These are phyloP conservation scores for Cutaneotrichosporon cutaneum DNA, from an alignment of 1,284 basidiomycete genomes.

Conservation along the genomic window DNA sequence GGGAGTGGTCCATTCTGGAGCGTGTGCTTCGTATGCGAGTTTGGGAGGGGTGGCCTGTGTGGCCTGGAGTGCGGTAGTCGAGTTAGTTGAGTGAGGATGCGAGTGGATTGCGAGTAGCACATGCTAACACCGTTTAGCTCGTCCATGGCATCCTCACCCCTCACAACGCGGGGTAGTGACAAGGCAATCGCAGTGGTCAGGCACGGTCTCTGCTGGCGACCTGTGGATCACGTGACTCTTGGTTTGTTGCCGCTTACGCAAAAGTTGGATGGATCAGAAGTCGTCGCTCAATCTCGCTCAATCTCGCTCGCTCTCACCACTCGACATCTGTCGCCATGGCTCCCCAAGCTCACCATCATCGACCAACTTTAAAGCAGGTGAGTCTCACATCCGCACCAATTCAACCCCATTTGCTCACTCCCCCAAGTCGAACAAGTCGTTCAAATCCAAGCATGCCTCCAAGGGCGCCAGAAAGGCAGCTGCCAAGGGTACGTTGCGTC, in stretches of 20 bases:
- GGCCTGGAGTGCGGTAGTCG: not conserved
- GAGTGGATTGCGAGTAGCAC: no score
- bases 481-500: slow-evolving; percentile 66
- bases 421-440: slow-evolving; percentile 75
- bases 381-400: not conserved
- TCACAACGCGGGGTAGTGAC: no score
- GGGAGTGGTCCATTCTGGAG: slow-evolving; percentile 38
- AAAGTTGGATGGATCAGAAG: not conserved
- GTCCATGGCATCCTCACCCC: no score
- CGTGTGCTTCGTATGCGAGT: not conserved
- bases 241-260: not conserved
- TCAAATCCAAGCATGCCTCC: slow-evolving; percentile 84
- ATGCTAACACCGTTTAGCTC: no score
- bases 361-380: slow-evolving; percentile 82
- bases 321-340: slow-evolving; percentile 21
- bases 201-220: not conserved
- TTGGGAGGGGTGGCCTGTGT: not conserved
- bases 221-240: not conserved
- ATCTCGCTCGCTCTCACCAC: not conserved
- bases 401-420: not conserved
- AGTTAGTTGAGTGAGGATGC: not conserved
- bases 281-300: not conserved
- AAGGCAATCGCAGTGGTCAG: no score
- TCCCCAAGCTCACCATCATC: slow-evolving; percentile 60
- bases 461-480: slow-evolving; percentile 74